Percentiles rank a stretch among this genome's conserved stretches.
Evolutionary conservation across 306 rosid genomes (phyloP).

Genomic region (Malus asiatica): DNA sequence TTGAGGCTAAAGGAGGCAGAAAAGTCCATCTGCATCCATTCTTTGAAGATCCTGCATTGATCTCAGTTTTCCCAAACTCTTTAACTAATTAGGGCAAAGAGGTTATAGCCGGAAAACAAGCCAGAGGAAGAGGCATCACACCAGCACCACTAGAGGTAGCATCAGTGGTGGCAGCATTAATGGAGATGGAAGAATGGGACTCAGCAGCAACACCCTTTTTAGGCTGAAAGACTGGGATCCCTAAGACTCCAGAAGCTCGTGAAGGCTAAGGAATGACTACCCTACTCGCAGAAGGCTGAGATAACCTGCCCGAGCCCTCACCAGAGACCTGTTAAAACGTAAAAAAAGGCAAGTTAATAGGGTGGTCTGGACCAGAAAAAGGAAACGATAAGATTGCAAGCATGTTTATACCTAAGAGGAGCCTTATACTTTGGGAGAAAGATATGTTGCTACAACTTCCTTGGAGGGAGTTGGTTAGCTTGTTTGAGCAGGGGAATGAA

Average conservation of each 20-base stretch:
- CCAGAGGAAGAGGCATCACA: too few relatives aligned
- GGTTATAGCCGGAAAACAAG: fast-evolving
- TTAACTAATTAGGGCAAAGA: fast-evolving
- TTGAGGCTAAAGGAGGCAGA: too few relatives aligned
- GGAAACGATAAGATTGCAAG: too few relatives aligned
- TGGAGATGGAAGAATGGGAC: fast-evolving
- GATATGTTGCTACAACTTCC: fast-evolving
- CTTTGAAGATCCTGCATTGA: fast-evolving
- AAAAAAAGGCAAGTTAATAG: too few relatives aligned
- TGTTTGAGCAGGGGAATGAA: too few relatives aligned
- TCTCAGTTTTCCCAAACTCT: too few relatives aligned
- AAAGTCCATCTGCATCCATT: too few relatives aligned
- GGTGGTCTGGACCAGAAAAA: too few relatives aligned
- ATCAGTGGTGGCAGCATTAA: fast-evolving
- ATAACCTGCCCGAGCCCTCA: fast-evolving
- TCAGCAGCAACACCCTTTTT: too few relatives aligned
- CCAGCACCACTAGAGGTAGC: fast-evolving
- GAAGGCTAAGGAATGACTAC: too few relatives aligned
- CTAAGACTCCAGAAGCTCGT: fast-evolving
- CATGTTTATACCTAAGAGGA: fast-evolving
- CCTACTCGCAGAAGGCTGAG: fast-evolving
- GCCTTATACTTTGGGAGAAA: fast-evolving
- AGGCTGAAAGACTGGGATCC: too few relatives aligned
- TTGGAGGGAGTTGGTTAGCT: too few relatives aligned
- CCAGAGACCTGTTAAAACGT: fast-evolving